Evolutionary conservation across 352 stramenopile genomes (phyloP), one percentile per base, ranked within the genome.

Genomic region (Phytophthora fragariaefolia): DNA sequence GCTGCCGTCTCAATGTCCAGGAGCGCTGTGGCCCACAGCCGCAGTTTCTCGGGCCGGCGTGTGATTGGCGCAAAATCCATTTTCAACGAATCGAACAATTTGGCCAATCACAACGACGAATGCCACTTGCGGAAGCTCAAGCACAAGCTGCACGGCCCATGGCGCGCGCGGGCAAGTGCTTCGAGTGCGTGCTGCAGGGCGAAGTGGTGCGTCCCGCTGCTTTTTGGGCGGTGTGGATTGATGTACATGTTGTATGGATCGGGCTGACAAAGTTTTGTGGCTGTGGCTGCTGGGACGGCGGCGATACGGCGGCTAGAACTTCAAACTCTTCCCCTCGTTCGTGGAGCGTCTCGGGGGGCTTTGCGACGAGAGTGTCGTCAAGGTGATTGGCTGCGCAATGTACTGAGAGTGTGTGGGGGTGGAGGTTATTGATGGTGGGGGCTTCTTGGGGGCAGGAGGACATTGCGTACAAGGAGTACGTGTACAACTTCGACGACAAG

Each of bases 401-500:
- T n/a, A n/a, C n/a, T n/a, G n/a, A n/a, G n/a, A n/a, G n/a, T n/a
- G n/a, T n/a, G n/a, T n/a, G n/a, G n/a, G n/a, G n/a, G n/a, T 51
- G 3, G 12, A 40, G 34, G n/a, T 1, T 13, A 28, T 18, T 43
- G 4, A 15, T 18, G 6, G 27, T 47, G 49, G 52, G 10, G 20
- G 12, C 17, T 38, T 60, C 20, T 8, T 18, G 32, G 23, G 51
- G 15, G 13, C 52, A 91, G 82, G 87, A 95, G 61, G 83, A 95
- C 30, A 93, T 95, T 24, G 85, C 86, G 59, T 95, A 87, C 81
- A 95, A 95, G 66, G 87, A 95, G 59, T 95, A 95, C 67, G 85
- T 95, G 24, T 95, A 93, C 81, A 93, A 93, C 69, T 93, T 95
- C 58, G 87, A 95, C 58, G 87, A 92, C 67, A 91, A 93, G 67